Evolutionary conservation across 306 rosid genomes (phyloP), one percentile per base, ranked within the genome.

Genomic region (Mimosa pudica): DNA sequence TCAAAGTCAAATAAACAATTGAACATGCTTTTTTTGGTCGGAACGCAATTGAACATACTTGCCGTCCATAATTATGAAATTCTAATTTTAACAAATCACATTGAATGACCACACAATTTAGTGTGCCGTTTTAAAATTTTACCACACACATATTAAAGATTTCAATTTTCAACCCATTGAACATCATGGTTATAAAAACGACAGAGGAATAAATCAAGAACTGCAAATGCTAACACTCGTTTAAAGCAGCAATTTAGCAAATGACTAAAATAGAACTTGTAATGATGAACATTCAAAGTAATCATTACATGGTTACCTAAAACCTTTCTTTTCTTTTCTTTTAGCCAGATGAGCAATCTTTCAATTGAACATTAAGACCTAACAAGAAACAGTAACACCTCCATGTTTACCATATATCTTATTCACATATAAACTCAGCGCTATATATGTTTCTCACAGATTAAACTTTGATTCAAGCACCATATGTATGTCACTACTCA

Each of bases 381-480:
- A 69, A 81, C 64, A 58, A 38, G 54, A 14, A 75, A 65, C 70
- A 82, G 18, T 70, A 18, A 20, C 24, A 24, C 16, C 38, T 70
- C 55, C 57, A 24, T 10, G 5, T 20, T 55, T 5, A 24, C 35
- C 30, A 79, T 71, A 78, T 30, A 41, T 57, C 46, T 80, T 83
- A 77, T 70, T 63, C 66, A 60, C 70, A 62, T 38, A 82, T 77
- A 74, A 84, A 74, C 63, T 57, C 32, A 71, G 75, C 64, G 24
- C 36, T 54, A 47, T 63, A 54, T 47, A 77, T 71, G 54, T 13
- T 80, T 78, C 77, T 74, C 84, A 80, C 79, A 64, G 42, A 77
- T 66, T 52, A 78, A 32, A 52, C 78, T 68, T 75, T 66, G 81
- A 55, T 70, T 71, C 70, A 80, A 70, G 76, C 77, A 79, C 45